Evolutionary conservation across 495 filamentous ascomycete genomes (phyloP).

Genomic region (Annulohypoxylon stygium): DNA sequence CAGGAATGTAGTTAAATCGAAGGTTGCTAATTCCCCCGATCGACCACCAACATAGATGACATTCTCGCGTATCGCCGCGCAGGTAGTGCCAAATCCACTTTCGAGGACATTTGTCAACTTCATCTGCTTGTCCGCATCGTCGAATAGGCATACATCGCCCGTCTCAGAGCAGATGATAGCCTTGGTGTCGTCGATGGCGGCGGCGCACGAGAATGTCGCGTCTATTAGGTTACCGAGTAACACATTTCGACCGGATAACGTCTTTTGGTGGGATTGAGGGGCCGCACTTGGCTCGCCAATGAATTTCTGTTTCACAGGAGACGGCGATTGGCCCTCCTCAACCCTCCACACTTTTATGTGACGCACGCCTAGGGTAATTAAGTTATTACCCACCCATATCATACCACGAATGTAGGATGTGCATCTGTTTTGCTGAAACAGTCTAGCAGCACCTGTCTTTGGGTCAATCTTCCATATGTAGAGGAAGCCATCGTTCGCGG

Average conservation of each 20-base stretch:
- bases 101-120: constrained; percentile 73
- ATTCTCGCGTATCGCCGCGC: constrained; percentile 65
- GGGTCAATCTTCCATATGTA: constrained; percentile 90
- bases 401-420: constrained; percentile 85
- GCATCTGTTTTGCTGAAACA: constrained; percentile 95
- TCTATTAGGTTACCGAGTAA: constrained; percentile 83
- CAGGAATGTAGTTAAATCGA: constrained; percentile 58
- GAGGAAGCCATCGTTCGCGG: constrained; percentile 91
- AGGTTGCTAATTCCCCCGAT: constrained; percentile 57
- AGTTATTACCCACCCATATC: constrained; percentile 81
- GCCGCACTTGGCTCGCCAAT: constrained; percentile 55
- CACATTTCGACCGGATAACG: constrained; percentile 74
- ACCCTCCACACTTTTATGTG: constrained; percentile 95
- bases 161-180: constrained; percentile 79
- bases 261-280: constrained; percentile 58
- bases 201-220: constrained; percentile 83
- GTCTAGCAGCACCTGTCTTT: constrained; percentile 82
- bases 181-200: constrained; percentile 76
- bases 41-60: constrained; percentile 60
- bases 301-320: constrained; percentile 63
- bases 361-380: constrained; percentile 80
- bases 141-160: constrained; percentile 81
- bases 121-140: constrained; percentile 78
- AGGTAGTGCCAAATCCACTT: constrained; percentile 72
- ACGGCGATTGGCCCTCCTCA: constrained; percentile 67